phyloP scores from a whole-genome alignment of 2,329 filamentous ascomycete species.

The Dothidotthia symphoricarpi region DNA sequence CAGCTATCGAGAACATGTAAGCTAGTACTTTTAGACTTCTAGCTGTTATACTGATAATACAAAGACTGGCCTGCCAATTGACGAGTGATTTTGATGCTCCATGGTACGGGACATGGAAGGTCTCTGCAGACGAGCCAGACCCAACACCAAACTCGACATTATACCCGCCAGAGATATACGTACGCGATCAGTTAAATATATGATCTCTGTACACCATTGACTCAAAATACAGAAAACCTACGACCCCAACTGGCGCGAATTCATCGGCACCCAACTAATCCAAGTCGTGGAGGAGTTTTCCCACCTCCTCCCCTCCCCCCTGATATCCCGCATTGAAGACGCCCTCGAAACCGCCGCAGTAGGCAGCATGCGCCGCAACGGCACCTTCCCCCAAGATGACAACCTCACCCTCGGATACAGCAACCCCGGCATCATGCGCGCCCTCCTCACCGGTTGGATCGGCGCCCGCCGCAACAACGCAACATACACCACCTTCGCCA shows the following conservation, averaged over 20 bases:
- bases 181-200: too few species aligned
- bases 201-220: too few species aligned
- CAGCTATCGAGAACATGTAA: slow-evolving; percentile 37
- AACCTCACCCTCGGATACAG: slow-evolving; percentile 31
- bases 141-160: slow-evolving; percentile 5
- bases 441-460: slow-evolving; percentile 45
- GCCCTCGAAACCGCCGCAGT: slow-evolving; percentile 7
- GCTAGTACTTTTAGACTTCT: not conserved
- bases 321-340: slow-evolving; percentile 7
- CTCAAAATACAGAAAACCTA: slow-evolving; percentile 16
- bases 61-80: slow-evolving; percentile 34
- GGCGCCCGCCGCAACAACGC: slow-evolving; percentile 42
- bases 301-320: slow-evolving; percentile 27
- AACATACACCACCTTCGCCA: slow-evolving; percentile 40
- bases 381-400: slow-evolving; percentile 7
- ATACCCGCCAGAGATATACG: slow-evolving; percentile 6
- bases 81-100: slow-evolving; percentile 41
- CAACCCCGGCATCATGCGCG: slow-evolving; percentile 47
- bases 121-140: slow-evolving; percentile 8
- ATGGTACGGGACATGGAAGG: slow-evolving; percentile 9
- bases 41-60: not conserved
- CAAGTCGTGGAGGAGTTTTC: slow-evolving; percentile 41
- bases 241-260: slow-evolving; percentile 41
- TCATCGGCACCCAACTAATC: slow-evolving; percentile 39
- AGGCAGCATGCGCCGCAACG: slow-evolving; percentile 9